phyloP scores from a whole-genome alignment of 208 protist species.

The Acanthamoeba triangularis region DNA sequence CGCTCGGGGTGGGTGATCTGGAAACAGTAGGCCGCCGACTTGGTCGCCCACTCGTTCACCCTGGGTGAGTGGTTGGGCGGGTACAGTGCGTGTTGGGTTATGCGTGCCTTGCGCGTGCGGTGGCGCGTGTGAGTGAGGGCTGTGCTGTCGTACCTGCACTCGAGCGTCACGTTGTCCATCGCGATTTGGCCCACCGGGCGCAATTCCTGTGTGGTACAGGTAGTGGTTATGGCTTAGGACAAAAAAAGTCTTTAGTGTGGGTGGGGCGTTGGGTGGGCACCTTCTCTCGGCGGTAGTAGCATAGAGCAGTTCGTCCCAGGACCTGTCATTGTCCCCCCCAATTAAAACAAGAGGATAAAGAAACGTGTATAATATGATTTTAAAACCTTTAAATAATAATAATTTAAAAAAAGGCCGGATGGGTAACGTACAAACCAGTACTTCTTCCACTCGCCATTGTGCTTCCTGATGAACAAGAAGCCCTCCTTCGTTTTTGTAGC shows the following conservation, averaged over 20 bases:
- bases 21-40: slow-evolving; percentile 33
- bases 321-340: not conserved
- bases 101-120: not conserved
- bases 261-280: not conserved
- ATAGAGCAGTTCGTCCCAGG: not conserved
- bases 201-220: not conserved
- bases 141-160: not conserved
- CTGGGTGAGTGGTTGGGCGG: not conserved
- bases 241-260: not conserved
- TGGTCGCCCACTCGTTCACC: slow-evolving; percentile 25
- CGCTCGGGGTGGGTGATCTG: not conserved
- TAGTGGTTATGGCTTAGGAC: not conserved
- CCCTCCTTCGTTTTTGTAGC: not conserved
- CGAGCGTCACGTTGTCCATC: slow-evolving; percentile 41
- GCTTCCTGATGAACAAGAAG: slow-evolving; percentile 9
- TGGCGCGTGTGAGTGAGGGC: not conserved
- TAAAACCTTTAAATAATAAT: not conserved
- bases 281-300: slow-evolving; percentile 45
- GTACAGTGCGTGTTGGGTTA: not conserved
- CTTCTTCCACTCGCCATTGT: slow-evolving; percentile 3
- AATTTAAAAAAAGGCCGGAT: not conserved
- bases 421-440: slow-evolving; percentile 46
- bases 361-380: not conserved
- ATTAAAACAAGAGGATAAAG: no score
- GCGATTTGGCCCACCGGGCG: slow-evolving; percentile 17